Percentiles rank a stretch among this genome's conserved stretches.
phyloP scores from a whole-genome alignment of 192 early-diverging fungal genomes.

The Mortierella hygrophila region DNA sequence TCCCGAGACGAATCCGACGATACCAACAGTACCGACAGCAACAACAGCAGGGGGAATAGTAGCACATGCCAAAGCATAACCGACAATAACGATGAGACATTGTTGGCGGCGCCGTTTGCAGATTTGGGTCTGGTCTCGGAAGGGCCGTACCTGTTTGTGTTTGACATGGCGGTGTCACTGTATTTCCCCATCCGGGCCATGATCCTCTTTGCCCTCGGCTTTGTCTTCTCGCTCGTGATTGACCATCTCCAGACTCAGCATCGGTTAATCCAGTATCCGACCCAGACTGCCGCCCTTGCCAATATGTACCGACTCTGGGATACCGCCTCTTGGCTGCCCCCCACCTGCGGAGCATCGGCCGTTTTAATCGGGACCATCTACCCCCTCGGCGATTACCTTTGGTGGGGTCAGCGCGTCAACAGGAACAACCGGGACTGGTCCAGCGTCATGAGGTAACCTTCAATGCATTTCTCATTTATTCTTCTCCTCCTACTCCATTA shows the following conservation, averaged over 20 bases:
- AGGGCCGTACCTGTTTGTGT: slow-evolving; percentile 30
- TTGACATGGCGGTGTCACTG: slow-evolving; percentile 27
- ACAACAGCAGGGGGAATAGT: not conserved
- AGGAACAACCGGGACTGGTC: slow-evolving; percentile 65
- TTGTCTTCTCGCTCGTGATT: slow-evolving; percentile 71
- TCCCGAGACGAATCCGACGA: not conserved
- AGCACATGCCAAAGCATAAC: not conserved
- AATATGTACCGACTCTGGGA: slow-evolving; percentile 60
- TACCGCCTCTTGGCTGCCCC: slow-evolving; percentile 73
- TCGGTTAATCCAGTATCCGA: slow-evolving; percentile 65
- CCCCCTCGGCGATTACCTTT: slow-evolving; percentile 62
- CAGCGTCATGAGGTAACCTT: slow-evolving; percentile 66
- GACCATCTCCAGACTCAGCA: slow-evolving; percentile 73
- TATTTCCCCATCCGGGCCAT: slow-evolving; percentile 63
- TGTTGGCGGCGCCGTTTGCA: not conserved
- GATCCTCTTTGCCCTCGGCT: slow-evolving; percentile 71
- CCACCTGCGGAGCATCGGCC: slow-evolving; percentile 70
- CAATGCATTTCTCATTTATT: not conserved
- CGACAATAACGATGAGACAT: not conserved
- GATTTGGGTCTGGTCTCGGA: slow-evolving; percentile 25
- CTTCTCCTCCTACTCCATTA: not conserved
- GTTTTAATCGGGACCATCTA: slow-evolving; percentile 69
- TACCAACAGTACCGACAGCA: not conserved
- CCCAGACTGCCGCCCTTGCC: slow-evolving; percentile 3
- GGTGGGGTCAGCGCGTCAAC: slow-evolving; percentile 62